Evolutionary conservation across 306 rosid species (phyloP).

Genomic region (Medicago truncatula): MtrunA17r5.0-ANR NC_053048.1:26754001-26754500

Average conservation of each 20-base stretch:
- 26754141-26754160: no score
- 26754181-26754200: background rate
- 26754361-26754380: slow-evolving; percentile 6
- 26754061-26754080: slow-evolving; percentile 16
- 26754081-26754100: slow-evolving; percentile 30
- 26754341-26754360: slow-evolving; percentile 44
- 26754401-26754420: background rate
- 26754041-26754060: slow-evolving; percentile 8
- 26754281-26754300: slow-evolving; percentile 30
- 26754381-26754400: background rate
- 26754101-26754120: slow-evolving; percentile 10
- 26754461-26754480: slow-evolving; percentile 43
- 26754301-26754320: slow-evolving; percentile 47
- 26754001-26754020: slow-evolving; percentile 36
- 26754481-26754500: slow-evolving; percentile 38
- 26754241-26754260: slow-evolving; percentile 17
- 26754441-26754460: slow-evolving; percentile 22
- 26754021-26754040: slow-evolving; percentile 27
- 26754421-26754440: background rate
- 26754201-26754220: background rate
- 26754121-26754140: background rate
- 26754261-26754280: slow-evolving; percentile 16
- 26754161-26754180: no score
- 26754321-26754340: slow-evolving; percentile 42
- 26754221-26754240: slow-evolving; percentile 10